Evolutionary conservation across 352 stramenopile genomes (phyloP), one percentile per base, ranked within the genome.

Genomic region (Globisporangium splendens): DNA sequence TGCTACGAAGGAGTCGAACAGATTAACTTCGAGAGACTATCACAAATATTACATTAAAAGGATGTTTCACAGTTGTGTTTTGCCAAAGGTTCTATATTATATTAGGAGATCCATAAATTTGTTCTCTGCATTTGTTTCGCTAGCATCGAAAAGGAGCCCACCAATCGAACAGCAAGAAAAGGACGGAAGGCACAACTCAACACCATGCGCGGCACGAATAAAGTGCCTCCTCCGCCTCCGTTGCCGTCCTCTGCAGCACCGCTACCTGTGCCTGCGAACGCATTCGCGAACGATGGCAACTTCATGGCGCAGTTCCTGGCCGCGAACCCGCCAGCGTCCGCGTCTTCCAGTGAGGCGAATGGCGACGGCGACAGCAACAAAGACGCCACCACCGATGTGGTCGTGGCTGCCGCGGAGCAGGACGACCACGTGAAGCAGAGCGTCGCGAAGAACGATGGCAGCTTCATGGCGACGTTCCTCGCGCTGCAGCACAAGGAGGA

Each of bases 261-360:
- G 2, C 38, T 39, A 13, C 20, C 15, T 22, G 39, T 44, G 39
- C 39, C 39, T 44, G 39, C 31, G 21, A 68, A 68, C 24, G 44
- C 47, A 17, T 68, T 68, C 31, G 62, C 39, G 21, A 68, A 68
- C 31, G 62, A 68, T 8, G 62, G 62, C 24, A 61, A 60, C 62
- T 68, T 68, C 46, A 68, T 68, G 62, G 62, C 62, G 51, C 50
- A 59, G 50, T 68, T 68, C 47, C 57, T 65, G 22, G 56, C 56
- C 24, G 28, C 42, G 21, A 41, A 65, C 28, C 51, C 46, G 31
- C 18, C 33, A 31, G 24, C 24, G 20, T 14, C 12, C 12, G 38
- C 11, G n/a, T 15, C 21, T 6, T 35, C 13, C 10, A 46, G 12
- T n/a, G 21, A 14, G 15, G 12, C 24, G 14, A 47, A 15, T 2